Evolutionary conservation across 345 rosid genomes (phyloP), one percentile per base, ranked within the genome.

Genomic region (Lumnitzera littorea): DNA sequence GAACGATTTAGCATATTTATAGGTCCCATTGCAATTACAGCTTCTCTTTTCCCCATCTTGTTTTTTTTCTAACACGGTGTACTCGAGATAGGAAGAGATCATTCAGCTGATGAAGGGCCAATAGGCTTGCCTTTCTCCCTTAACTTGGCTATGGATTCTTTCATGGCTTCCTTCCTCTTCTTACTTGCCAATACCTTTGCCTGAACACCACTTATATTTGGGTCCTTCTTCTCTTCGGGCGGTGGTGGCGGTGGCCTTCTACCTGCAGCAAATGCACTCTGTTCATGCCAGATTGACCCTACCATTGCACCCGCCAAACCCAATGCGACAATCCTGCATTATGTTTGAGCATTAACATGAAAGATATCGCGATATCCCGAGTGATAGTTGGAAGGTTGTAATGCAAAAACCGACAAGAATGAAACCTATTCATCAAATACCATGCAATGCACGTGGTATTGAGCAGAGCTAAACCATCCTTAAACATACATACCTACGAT

Each of bases 151-250:
- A 63, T 49, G 17, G 47, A 20, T 54, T 75, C 69, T 67, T 78
- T 78, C 80, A 78, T 54, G 52, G 77, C 78, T 53, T 75, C 80
- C 62, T 75, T 79, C 77, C 83, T 72, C 69, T 67, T 79, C 82
- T 80, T 89, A 74, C 96, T 94, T 11, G 97, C 97, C n/a, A 87
- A 62, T 27, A 92, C 76, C 67, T 84, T 89, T 2, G 96, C 98
- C 63, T 71, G 90, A 48, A 87, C 75, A 11, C 96, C 96, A n/a
- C 82, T 87, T 70, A 85, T 65, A 62, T 61, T 84, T 0, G 90
- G 98, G 72, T 86, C 95, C 63, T 72, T 80, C 66, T 83, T 89
- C 85, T 89, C 91, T 63, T 0, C 48, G 0, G 87, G 58, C 0
- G 83, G 88, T 2, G 92, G 84, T 0, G 91, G 83, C 0, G 95